Conservation (phyloP, 345 rosid species). For the Aquilaria sinensis region DNA sequence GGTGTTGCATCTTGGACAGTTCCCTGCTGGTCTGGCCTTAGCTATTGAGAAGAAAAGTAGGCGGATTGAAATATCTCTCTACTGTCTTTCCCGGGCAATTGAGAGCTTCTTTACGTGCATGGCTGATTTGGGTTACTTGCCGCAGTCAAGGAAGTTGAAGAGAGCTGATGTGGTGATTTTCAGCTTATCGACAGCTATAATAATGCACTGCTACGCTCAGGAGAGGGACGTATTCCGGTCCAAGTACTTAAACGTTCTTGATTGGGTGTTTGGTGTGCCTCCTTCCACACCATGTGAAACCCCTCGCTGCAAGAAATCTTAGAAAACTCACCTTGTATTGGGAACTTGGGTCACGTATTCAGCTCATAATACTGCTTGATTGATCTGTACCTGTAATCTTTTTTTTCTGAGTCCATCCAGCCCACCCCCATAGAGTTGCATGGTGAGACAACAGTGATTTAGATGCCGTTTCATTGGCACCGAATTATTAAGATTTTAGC, state of each 20-base stretch:
- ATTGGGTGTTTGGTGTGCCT: conserved; percentile 96
- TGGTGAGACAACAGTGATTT: too few relatives aligned
- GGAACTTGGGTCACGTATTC: too few relatives aligned
- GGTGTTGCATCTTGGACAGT: conserved; percentile 31
- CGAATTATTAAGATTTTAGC: too few relatives aligned
- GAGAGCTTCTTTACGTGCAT: conserved; percentile 87
- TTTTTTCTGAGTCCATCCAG: too few relatives aligned
- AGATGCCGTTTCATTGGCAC: too few relatives aligned
- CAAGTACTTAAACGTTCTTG: conserved; percentile 85
- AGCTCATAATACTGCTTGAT: too few relatives aligned
- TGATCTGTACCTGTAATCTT: too few relatives aligned
- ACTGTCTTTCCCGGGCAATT: conserved; percentile 89
- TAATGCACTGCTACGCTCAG: conserved; percentile 92
- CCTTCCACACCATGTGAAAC: conserved; percentile 45
- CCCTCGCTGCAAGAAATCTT: conserved; percentile 31
- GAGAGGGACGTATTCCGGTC: conserved; percentile 94
- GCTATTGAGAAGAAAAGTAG: conserved; percentile 94
- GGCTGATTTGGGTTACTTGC: conserved; percentile 61
- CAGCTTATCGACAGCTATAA: conserved; percentile 80
- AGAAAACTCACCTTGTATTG: too few relatives aligned
- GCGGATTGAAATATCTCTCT: conserved; percentile 89
- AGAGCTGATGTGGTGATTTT: conserved; percentile 82
- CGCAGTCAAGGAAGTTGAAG: conserved; percentile 41
- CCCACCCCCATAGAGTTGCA: too few relatives aligned
- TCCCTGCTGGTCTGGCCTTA: conserved; percentile 77